A percentile compares a stretch with the other conserved stretches of the same genome.
Evolutionary conservation across 2,329 filamentous ascomycete species (phyloP).

Genomic region (Cladosporium austrohemisphaericum): DNA sequence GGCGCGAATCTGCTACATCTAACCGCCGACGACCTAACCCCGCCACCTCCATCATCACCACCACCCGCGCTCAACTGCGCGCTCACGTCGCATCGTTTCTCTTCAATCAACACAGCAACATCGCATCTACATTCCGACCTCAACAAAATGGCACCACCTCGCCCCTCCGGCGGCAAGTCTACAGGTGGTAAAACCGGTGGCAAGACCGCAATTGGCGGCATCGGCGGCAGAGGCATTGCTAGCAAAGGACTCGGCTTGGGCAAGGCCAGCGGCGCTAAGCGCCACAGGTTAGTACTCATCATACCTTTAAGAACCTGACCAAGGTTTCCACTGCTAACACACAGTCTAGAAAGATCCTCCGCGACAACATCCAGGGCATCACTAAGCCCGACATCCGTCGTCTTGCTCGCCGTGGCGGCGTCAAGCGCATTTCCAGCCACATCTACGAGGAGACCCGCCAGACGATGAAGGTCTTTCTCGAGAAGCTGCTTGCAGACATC

Average conservation of each 20-base stretch:
- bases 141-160: background rate
- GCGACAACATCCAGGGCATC: constrained; percentile 98
- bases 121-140: too few species aligned
- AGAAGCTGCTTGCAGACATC: constrained; percentile 43
- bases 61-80: too few species aligned
- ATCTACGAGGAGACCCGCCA: constrained; percentile 63
- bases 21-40: too few species aligned
- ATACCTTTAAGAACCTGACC: background rate
- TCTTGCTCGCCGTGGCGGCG: constrained; percentile 69
- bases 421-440: constrained; percentile 64
- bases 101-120: too few species aligned
- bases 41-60: too few species aligned
- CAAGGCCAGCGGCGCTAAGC: background rate
- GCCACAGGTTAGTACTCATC: background rate
- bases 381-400: constrained; percentile 69
- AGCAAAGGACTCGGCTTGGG: background rate
- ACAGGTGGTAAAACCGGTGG: too few species aligned
- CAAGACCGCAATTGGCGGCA: background rate
- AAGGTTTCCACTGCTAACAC: constrained; percentile 43
- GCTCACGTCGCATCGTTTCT: too few species aligned
- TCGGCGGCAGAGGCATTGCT: background rate
- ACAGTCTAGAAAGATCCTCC: constrained; percentile 96
- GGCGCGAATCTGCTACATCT: too few species aligned
- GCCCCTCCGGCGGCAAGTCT: background rate
- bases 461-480: constrained; percentile 53